These are phyloP conservation scores for Fraxinus baroniana DNA, from an alignment of 305 asterid species.

Conservation along the genomic window DNA sequence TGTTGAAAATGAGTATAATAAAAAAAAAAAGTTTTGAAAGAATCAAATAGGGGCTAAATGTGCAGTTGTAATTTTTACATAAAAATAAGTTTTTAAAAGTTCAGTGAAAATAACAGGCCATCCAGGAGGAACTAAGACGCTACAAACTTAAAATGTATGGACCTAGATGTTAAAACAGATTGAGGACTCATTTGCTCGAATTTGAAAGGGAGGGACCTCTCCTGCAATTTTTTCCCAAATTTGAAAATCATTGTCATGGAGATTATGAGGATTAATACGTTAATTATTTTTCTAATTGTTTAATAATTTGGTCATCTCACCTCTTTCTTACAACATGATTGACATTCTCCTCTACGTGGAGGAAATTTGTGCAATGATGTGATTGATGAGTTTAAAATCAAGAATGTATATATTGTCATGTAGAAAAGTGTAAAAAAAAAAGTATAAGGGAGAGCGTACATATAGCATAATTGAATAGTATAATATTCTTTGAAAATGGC, in stretches of 20 bases:
- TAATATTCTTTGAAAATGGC: too few relatives aligned
- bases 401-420: too few relatives aligned
- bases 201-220: not conserved
- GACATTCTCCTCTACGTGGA: too few relatives aligned
- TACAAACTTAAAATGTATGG: not conserved
- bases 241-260: constrained; percentile 20
- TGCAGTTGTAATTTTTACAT: not conserved
- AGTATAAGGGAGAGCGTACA: too few relatives aligned
- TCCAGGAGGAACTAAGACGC: not conserved
- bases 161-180: not conserved
- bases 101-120: not conserved
- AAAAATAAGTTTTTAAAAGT: not conserved
- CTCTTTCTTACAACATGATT: not conserved
- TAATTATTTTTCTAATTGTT: constrained; percentile 18
- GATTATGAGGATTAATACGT: constrained; percentile 33
- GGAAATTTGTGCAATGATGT: too few relatives aligned
- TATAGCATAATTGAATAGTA: too few relatives aligned
- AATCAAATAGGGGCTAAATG: not conserved
- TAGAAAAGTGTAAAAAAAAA: too few relatives aligned
- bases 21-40: too few relatives aligned
- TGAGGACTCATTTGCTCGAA: not conserved
- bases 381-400: too few relatives aligned
- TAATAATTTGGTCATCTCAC: not conserved
- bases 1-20: not conserved
- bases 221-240: not conserved